Evolutionary conservation across 2,329 filamentous ascomycete species (phyloP).

Genomic region (Dendryphion nanum): DNA sequence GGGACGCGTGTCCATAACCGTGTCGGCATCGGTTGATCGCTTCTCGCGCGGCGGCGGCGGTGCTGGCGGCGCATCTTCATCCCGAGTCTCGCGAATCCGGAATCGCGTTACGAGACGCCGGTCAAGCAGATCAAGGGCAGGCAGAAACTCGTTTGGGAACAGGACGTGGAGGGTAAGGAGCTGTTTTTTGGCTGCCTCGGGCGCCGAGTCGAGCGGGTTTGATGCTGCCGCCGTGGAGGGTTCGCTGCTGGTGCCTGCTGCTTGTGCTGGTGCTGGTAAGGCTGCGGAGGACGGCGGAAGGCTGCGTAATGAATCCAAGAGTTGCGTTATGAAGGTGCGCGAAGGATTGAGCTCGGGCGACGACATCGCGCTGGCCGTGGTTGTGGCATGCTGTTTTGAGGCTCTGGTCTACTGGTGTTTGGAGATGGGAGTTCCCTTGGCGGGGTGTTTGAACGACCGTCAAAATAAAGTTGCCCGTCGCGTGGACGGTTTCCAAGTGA

Average conservation of each 20-base stretch:
- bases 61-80: neutral
- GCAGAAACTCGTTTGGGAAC: conserved; percentile 77
- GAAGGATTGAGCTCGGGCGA: conserved; percentile 14
- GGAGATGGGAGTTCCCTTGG: too few relatives aligned
- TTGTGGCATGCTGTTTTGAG: too few relatives aligned
- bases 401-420: too few relatives aligned
- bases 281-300: neutral
- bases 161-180: conserved; percentile 82
- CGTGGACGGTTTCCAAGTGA: too few relatives aligned
- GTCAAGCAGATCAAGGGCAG: conserved; percentile 85
- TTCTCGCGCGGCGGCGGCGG: neutral
- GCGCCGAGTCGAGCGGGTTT: conserved; percentile 43
- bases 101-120: conserved; percentile 65
- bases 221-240: conserved; percentile 12
- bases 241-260: neutral
- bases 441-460: too few relatives aligned
- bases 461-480: too few relatives aligned
- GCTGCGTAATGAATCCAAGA: conserved; percentile 24
- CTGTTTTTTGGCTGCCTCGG: conserved; percentile 40
- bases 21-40: neutral
- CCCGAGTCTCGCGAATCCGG: conserved; percentile 8
- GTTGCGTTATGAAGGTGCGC: conserved; percentile 33
- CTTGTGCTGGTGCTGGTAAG: conserved; percentile 5
- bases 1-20: neutral
- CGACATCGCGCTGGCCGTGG: conserved; percentile 4